phyloP scores from a whole-genome alignment of 176 grass and related monocot species.

The Pontederia paniculata region DNA sequence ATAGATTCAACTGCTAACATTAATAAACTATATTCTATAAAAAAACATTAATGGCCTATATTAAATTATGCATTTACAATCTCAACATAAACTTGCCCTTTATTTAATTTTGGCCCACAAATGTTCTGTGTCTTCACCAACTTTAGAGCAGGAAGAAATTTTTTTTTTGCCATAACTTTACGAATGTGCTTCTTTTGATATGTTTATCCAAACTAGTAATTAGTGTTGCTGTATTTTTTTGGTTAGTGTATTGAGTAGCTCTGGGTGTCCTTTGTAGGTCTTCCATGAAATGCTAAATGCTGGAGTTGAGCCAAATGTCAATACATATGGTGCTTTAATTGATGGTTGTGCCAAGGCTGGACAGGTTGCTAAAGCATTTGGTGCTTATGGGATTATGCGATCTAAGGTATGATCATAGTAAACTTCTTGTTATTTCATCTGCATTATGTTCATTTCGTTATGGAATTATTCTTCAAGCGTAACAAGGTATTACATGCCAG shows the following conservation, averaged over 20 bases:
- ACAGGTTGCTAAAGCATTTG: conserved; percentile 98
- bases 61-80: too few species aligned
- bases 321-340: conserved; percentile 90
- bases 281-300: conserved; percentile 98
- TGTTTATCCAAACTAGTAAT: not conserved
- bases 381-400: conserved; percentile 92
- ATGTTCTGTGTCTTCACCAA: too few species aligned
- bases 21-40: too few species aligned
- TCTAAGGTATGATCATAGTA: conserved; percentile 60
- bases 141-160: too few species aligned
- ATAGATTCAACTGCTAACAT: too few species aligned
- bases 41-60: too few species aligned
- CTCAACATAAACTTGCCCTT: too few species aligned
- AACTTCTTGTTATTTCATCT: conserved; percentile 1
- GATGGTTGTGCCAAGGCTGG: conserved; percentile 93
- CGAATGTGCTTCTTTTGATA: not conserved
- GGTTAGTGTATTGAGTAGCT: not conserved
- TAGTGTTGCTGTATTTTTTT: not conserved
- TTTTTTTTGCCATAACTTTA: not conserved
- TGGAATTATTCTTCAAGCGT: conserved; percentile 32
- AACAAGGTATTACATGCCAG: conserved; percentile 57
- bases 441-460: not conserved
- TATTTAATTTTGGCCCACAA: too few species aligned
- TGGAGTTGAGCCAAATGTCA: conserved; percentile 84
- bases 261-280: conserved; percentile 29